phyloP scores from a whole-genome alignment of 1,139 yeast species.

The Taphrina communis region DNA sequence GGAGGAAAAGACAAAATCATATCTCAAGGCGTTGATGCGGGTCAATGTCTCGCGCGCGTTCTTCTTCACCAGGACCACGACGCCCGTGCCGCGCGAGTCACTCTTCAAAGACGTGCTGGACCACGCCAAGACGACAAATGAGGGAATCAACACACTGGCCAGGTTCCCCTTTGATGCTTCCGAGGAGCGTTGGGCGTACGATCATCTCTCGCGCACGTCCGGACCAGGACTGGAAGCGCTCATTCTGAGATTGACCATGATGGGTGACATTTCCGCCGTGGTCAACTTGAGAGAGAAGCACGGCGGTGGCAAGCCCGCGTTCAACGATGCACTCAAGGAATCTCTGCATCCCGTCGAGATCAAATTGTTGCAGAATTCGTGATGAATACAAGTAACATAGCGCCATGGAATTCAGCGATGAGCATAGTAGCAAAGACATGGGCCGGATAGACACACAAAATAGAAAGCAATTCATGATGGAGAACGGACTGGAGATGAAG shows the following conservation, averaged over 20 bases:
- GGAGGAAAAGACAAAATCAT: slow-evolving; percentile 17
- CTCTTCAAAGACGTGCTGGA: slow-evolving; percentile 11
- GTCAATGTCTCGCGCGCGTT: slow-evolving; percentile 26
- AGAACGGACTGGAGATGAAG: too few species aligned
- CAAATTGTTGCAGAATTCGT: not conserved
- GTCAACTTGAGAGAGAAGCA: slow-evolving; percentile 19
- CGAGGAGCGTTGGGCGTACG: slow-evolving; percentile 29
- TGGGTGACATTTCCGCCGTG: slow-evolving; percentile 24
- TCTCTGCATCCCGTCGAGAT: slow-evolving; percentile 6
- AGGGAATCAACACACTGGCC: slow-evolving; percentile 11
- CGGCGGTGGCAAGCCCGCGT: slow-evolving; percentile 16
- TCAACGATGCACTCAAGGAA: slow-evolving; percentile 9
- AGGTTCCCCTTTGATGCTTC: slow-evolving; percentile 23
- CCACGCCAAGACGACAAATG: slow-evolving; percentile 17
- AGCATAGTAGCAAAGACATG: not conserved
- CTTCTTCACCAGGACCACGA: slow-evolving; percentile 24
- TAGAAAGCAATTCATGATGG: not conserved
- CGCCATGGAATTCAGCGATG: not conserved
- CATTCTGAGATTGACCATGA: slow-evolving; percentile 27
- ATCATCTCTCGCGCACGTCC: slow-evolving; percentile 9
- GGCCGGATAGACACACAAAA: not conserved
- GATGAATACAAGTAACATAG: not conserved
- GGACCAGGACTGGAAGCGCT: slow-evolving; percentile 31
- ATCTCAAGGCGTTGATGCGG: slow-evolving; percentile 19
- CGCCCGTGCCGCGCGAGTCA: slow-evolving; percentile 7